These are phyloP conservation scores for Venturia oleaginea DNA, from an alignment of 2,329 filamentous ascomycete species.

Conservation along the genomic window DNA sequence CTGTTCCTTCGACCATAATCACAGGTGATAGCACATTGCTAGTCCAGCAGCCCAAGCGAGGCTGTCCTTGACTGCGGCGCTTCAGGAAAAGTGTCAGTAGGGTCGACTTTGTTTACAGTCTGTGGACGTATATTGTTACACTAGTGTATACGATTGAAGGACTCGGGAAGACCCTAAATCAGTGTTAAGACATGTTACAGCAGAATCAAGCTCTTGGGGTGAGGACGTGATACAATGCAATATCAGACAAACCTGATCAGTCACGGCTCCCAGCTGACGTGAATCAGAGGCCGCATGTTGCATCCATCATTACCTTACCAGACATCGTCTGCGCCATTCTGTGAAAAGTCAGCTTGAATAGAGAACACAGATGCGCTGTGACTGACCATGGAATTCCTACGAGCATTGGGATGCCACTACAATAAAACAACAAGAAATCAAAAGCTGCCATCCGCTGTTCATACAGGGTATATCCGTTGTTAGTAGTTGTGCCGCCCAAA, in stretches of 20 bases:
- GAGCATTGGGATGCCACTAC: not conserved
- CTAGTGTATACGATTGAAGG: not conserved
- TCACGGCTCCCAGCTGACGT: not conserved
- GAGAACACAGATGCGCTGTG: not conserved
- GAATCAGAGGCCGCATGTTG: not conserved
- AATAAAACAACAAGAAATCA: not conserved
- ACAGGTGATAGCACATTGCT: not conserved
- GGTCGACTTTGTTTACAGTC: not conserved
- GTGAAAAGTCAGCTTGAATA: not conserved
- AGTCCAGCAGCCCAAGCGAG: not conserved
- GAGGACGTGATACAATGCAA: not conserved
- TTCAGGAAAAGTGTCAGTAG: not conserved
- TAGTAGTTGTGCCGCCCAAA: not conserved
- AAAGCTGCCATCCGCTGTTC: not conserved
- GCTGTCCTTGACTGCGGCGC: not conserved
- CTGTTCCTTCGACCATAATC: not conserved
- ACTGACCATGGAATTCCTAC: not conserved
- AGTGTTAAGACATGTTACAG: not conserved
- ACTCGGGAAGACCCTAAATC: constrained; percentile 5
- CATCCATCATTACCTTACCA: not conserved
- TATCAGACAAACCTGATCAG: constrained; percentile 1
- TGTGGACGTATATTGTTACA: not conserved
- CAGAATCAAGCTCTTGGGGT: not conserved
- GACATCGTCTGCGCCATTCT: not conserved
- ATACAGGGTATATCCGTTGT: constrained; percentile 2